Evolutionary conservation across 2,329 filamentous ascomycete species (phyloP), one percentile per base, ranked within the genome.

Genomic region (Penicillium sp.): DNA sequence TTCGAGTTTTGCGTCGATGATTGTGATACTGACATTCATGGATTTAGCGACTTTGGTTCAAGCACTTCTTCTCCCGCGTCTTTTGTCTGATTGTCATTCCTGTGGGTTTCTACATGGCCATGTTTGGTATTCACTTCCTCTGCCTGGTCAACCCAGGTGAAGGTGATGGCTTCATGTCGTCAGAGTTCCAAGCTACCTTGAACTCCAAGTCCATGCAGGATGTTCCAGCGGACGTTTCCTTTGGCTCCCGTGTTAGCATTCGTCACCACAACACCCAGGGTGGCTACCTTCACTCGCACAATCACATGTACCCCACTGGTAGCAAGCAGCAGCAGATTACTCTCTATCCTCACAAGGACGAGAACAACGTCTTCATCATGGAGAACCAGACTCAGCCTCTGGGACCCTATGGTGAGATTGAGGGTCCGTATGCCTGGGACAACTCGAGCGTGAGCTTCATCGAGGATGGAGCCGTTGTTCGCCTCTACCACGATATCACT

Each of bases 301-400:
- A 88, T 69, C 89, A 97, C 74, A 99, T 99, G 95, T 99, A 98
- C 75, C 95, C 95, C 3, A 91, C 88, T 8, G 95, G 95, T 67
- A 97, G 92, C 84, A 96, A 97, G 83, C 96, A 99, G 80, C 95
- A 99, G 77, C 95, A 99, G 76, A 92, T 99, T 69, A 99, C 95
- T 0, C 86, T 99, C 3, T 99, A 99, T 72, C 95, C 95, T 7
- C 95, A 99, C 84, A 98, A 98, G 84, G 95, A 99, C 71, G 92
- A 96, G 74, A 99, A 99, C 84, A 99, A 99, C 75, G 70, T 96
- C 58, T 99, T 91, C 87, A 79, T 97, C 38, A 75, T 98, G 58
- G 95, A 99, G 82, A 99, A 99, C 76, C 91, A 96, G 79, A 99
- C 95, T 8, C 92, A 97, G 72, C 95, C 95, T 10, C 82, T 95